Evolutionary conservation across 495 filamentous ascomycete species (phyloP).

Genomic region (Apodospora peruviana): DNA sequence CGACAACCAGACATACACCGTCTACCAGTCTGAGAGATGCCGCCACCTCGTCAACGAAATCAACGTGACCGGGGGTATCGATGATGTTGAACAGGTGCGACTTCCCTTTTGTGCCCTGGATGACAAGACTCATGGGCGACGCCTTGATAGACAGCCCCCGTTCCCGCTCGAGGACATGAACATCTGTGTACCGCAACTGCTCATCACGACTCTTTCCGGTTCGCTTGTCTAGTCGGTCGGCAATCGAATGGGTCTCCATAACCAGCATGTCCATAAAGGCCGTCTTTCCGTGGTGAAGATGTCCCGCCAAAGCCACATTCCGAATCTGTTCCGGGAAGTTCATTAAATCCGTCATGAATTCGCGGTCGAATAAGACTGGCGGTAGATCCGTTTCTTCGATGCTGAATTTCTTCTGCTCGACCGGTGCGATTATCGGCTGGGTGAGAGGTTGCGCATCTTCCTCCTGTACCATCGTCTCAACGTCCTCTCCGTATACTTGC

Average conservation of each 20-base stretch:
- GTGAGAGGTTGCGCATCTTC: conserved; percentile 92
- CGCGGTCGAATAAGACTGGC: conserved; percentile 74
- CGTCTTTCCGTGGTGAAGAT: conserved; percentile 96
- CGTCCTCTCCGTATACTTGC: conserved; percentile 88
- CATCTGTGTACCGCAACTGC: conserved; percentile 90
- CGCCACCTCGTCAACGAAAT: conserved; percentile 96
- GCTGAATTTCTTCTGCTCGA: conserved; percentile 92
- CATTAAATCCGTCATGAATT: conserved; percentile 93
- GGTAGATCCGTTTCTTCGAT: conserved; percentile 89
- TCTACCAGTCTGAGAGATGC: conserved; percentile 81
- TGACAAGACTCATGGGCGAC: conserved; percentile 87
- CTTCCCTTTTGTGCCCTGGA: conserved; percentile 83
- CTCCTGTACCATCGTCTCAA: conserved; percentile 94
- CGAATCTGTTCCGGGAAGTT: conserved; percentile 90
- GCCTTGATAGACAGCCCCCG: conserved; percentile 91
- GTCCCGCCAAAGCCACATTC: conserved; percentile 86
- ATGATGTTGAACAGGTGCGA: conserved; percentile 94
- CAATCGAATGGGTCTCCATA: conserved; percentile 84
- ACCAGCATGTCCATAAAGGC: conserved; percentile 99
- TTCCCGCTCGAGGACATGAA: conserved; percentile 81
- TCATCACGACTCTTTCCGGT: conserved; percentile 80
- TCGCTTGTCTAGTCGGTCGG: conserved; percentile 68
- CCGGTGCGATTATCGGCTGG: conserved; percentile 88
- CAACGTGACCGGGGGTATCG: conserved; percentile 95
- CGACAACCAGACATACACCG: conserved; percentile 87